These are phyloP conservation scores for Mortierella sp. DNA, from an alignment of 371 early-diverging fungal genomes.

Conservation along the genomic window DNA sequence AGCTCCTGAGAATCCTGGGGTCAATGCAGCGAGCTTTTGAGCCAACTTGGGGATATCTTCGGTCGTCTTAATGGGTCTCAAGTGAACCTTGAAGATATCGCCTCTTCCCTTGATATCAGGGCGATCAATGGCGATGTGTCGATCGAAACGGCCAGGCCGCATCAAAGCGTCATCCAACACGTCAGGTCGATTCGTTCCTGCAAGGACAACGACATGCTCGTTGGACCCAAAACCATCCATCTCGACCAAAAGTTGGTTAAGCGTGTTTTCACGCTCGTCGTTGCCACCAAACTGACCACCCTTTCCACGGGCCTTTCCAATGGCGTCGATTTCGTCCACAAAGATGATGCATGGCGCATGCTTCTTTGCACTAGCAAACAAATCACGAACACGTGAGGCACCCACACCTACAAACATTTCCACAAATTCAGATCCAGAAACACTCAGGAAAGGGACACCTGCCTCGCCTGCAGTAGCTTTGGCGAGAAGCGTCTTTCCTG, in stretches of 20 bases:
- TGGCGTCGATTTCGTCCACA: constrained; percentile 99
- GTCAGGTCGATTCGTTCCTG: constrained; percentile 96
- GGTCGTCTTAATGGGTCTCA: constrained; percentile 91
- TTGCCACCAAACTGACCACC: constrained; percentile 94
- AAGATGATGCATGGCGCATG: constrained; percentile 99
- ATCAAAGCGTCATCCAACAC: constrained; percentile 93
- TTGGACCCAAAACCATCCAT: constrained; percentile 99
- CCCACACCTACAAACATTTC: constrained; percentile 99
- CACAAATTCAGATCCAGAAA: constrained; percentile 99
- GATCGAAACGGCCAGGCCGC: constrained; percentile 99
- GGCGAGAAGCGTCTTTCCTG: constrained; percentile 98
- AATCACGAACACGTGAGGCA: constrained; percentile 96
- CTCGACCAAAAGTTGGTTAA: constrained; percentile 98
- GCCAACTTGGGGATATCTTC: constrained; percentile 86
- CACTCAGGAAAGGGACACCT: constrained; percentile 96
- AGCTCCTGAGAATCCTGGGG: constrained; percentile 98
- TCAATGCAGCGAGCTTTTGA: constrained; percentile 90
- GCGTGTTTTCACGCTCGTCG: constrained; percentile 98
- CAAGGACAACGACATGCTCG: constrained; percentile 95
- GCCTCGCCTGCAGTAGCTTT: constrained; percentile 99
- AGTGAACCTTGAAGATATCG: constrained; percentile 96
- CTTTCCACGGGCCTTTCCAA: constrained; percentile 97
- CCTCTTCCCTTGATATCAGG: constrained; percentile 97
- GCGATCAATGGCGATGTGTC: constrained; percentile 96
- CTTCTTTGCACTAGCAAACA: constrained; percentile 98